Evolutionary conservation across 805 yeast species (phyloP).

Genomic region (Suhomyces faveliae): DNA sequence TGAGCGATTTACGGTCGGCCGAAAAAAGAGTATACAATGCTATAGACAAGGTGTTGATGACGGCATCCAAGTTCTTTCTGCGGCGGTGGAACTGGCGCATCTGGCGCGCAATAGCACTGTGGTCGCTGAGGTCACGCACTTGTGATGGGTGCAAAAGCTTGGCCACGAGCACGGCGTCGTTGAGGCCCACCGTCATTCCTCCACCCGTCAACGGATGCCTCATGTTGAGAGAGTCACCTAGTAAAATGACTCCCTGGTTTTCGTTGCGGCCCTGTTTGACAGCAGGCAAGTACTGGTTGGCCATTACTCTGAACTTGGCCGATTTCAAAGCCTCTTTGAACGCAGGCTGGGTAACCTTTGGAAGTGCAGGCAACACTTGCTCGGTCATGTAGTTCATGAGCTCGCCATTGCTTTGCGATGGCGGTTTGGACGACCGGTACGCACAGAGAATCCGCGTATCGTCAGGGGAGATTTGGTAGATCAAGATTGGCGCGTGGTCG

Average conservation of each 20-base stretch:
- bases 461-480: conserved; percentile 79
- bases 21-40: conserved; percentile 90
- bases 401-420: conserved; percentile 58
- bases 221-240: conserved; percentile 96
- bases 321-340: conserved; percentile 59
- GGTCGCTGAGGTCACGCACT: conserved; percentile 57
- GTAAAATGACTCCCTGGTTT: conserved; percentile 70
- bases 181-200: conserved; percentile 97
- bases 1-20: conserved; percentile 68
- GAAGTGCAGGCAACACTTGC: conserved; percentile 67
- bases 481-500: conserved; percentile 79
- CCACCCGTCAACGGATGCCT: conserved; percentile 98
- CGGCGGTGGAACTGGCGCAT: conserved; percentile 69
- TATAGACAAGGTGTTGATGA: conserved; percentile 84
- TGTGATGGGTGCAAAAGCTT: conserved; percentile 55
- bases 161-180: conserved; percentile 73
- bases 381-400: conserved; percentile 57
- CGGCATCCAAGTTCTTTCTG: conserved; percentile 77
- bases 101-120: conserved; percentile 53
- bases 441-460: conserved; percentile 92
- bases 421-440: conserved; percentile 69
- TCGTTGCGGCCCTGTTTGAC: conserved; percentile 49
- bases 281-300: conserved; percentile 88
- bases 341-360: conserved; percentile 61
- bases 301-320: conserved; percentile 77